These are phyloP conservation scores for Nannochloropsis gaditana DNA, from an alignment of 108 stramenopile species.

Conservation along the genomic window DNA sequence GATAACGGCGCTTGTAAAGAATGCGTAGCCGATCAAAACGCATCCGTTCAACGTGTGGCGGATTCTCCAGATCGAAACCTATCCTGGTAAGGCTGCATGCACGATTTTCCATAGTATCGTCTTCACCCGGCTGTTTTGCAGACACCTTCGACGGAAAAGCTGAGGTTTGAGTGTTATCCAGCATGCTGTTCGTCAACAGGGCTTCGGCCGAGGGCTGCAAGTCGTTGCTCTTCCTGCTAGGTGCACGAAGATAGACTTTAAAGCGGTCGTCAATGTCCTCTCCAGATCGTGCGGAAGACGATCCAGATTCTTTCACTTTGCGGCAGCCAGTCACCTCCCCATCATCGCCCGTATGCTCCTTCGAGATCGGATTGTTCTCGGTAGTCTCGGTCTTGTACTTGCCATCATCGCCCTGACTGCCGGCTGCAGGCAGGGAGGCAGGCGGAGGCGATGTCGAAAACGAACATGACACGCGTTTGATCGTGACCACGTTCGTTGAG, in stretches of 20 bases:
- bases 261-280: background rate
- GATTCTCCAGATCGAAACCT: constrained; percentile 12
- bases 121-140: background rate
- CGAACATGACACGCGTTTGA: background rate
- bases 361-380: too few species aligned
- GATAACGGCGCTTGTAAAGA: constrained; percentile 51
- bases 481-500: background rate
- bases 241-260: background rate
- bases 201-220: background rate
- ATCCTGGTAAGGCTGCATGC: background rate
- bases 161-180: background rate
- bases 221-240: background rate
- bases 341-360: too few species aligned
- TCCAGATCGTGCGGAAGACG: background rate
- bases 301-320: background rate
- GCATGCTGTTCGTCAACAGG: background rate
- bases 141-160: background rate
- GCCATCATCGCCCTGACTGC: background rate
- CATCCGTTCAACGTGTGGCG: background rate
- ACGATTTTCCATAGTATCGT: background rate
- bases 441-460: background rate
- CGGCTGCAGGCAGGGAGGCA: background rate
- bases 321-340: background rate
- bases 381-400: background rate
- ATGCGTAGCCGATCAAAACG: constrained; percentile 29